Evolutionary conservation across 192 early-diverging fungal genomes (phyloP).

Genomic region (Thamnidium elegans): DNA sequence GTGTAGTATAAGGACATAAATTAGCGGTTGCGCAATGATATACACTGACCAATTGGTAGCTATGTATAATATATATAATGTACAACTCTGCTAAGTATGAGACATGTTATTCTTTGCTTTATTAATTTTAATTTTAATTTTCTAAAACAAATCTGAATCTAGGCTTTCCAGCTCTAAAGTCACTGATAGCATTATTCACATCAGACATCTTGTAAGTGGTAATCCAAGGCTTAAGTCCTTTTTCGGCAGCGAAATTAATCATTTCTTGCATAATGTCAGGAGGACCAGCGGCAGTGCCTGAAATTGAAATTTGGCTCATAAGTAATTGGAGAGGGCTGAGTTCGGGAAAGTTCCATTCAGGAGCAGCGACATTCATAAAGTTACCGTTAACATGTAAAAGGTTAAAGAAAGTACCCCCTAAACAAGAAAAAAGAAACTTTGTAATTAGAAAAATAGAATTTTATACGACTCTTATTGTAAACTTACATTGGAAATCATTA

Average conservation of each 20-base stretch:
- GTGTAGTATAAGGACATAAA: too few species aligned
- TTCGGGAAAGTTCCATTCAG: conserved; percentile 34
- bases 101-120: too few species aligned
- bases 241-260: conserved; percentile 56
- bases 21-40: too few species aligned
- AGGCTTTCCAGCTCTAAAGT: conserved; percentile 57
- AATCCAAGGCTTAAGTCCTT: conserved; percentile 53
- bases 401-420: conserved; percentile 10
- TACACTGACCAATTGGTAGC: too few species aligned
- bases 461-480: background rate
- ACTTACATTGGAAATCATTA: conserved; percentile 19
- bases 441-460: background rate
- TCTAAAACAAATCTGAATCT: conserved; percentile 73
- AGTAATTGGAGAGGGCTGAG: conserved; percentile 13
- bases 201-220: conserved; percentile 58
- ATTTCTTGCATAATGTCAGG: conserved; percentile 53
- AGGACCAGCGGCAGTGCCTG: conserved; percentile 55
- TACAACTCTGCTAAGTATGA: too few species aligned
- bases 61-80: too few species aligned
- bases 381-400: conserved; percentile 41
- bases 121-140: conserved; percentile 38
- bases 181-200: conserved; percentile 58
- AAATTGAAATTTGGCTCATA: conserved; percentile 37
- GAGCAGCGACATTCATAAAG: conserved; percentile 63
- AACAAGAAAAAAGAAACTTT: background rate